Base-by-base conservation (phyloP, 2,329 filamentous ascomycete genomes). In the Xylaria digitata region DNA sequence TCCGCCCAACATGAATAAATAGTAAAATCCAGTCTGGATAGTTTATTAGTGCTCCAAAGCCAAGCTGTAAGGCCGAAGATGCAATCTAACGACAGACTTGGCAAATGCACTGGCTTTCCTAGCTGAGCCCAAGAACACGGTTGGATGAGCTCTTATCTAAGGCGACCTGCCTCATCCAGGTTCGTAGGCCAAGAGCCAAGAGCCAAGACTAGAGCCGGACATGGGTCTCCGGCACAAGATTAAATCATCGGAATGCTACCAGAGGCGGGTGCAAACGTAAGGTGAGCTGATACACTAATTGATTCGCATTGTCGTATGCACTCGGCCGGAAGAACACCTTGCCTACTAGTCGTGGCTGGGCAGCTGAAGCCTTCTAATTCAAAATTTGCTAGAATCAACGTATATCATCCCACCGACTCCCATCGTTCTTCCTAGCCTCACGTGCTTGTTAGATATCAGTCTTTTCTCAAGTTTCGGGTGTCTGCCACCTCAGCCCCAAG, bases 91-190 rank as follows among this genome's bases (percentile, higher is more conserved):
- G 32, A 48, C 17, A 8, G 15, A 46, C 65, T 67, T 67, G 61
- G 65, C 56, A 50, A 42, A 32, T 45, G 30, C 17, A 45, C 5
- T 40, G 26, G 42, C 19, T 46, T 40, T 17, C 42, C 7, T 13
- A 40, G 15, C 48, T 32, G 30, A 45, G 56, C 42, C 56, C 65
- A 50, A 62, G 15, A 48, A 45, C 56, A 46, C 40, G 52, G 60
- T 52, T 63, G 61, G 61, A 50, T 26, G 15, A 45, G 50, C 23
- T 49, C 65, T 67, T 67, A 67, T 67, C 65, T 60, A 7, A 23
- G 34, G 26, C 45, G 55, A 67, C 65, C 65, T 67, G 61, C 65
- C 65, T 64, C 43, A 67, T 67, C 21, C 19, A 54, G 65, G 61
- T 48, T 13, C n/a, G 9, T 21, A 8, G 34, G 65, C 61, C 64